Evolutionary conservation across 805 yeast species (phyloP), one percentile per base, ranked within the genome.

Genomic region (Starmera quercuum): DNA sequence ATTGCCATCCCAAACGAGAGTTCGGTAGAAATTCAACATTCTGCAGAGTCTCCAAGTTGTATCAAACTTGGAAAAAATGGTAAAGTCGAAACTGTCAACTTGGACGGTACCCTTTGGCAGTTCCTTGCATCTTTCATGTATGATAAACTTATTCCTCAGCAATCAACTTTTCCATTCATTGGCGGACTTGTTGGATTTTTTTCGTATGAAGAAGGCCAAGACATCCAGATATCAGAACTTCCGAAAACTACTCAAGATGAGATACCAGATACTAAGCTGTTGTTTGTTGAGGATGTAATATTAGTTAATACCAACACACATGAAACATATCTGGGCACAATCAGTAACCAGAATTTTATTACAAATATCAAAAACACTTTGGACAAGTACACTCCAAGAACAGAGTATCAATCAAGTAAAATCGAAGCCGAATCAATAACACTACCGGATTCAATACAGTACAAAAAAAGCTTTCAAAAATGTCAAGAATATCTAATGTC

Each of bases 131-230:
- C 52, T 2, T 65, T 56, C 30, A 75, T 83, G 76, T 45, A 57
- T 7, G 36, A 48, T 6, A 46, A 48, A 35, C 54, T 58, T 12
- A 39, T 35, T 22, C 21, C 32, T 6, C 36, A 41, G 15, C 27
- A 29, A n/a, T 34, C 62, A 7, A 58, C 61, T 0, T 59, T 85
- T 14, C 95, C 95, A 1, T 92, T 92, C 47, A 61, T 76, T 36
- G 97, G 98, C n/a, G 99, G 99, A 0, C 66, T 84, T 21, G 63
- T 88, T 35, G 99, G 99, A 5, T 64, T 81, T 27, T 56, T 92
- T 9, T 81, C 95, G 0, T 92, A 92, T 52, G 98, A 90, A 53
- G 90, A 83, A 59, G 95, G 95, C 1, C 13, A 23, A 23, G 15
- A 6, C 15, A 23, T 6, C 26, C 26, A 23, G 26, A 10, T 15